A percentile compares a stretch with the other conserved stretches of the same genome.
phyloP scores from a whole-genome alignment of 116 monocot genomes.

The Thalassia testudinum region DNA sequence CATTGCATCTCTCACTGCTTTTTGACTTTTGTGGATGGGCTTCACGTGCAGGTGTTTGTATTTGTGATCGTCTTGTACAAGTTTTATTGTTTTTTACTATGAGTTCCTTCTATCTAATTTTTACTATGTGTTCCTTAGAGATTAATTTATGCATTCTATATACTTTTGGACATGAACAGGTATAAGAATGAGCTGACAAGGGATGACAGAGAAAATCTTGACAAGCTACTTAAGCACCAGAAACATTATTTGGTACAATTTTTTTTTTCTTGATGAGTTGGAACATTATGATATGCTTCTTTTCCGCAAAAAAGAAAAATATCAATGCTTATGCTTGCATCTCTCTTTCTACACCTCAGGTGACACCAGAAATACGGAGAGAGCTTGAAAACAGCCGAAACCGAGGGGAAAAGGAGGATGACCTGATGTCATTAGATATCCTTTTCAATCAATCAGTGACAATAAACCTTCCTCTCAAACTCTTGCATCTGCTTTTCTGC shows the following conservation, averaged over 20 bases:
- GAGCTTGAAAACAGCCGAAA: constrained; percentile 70
- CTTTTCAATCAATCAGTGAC: constrained; percentile 19
- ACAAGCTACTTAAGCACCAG: constrained; percentile 57
- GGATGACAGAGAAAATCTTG: constrained; percentile 56
- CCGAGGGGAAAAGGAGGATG: constrained; percentile 68
- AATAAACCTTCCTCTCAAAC: too few species aligned
- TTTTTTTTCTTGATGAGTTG: background rate
- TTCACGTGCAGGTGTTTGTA: too few species aligned
- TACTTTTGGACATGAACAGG: constrained; percentile 33
- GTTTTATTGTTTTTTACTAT: too few species aligned
- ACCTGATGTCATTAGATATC: constrained; percentile 68
- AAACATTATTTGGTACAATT: constrained; percentile 82
- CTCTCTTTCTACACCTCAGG: constrained; percentile 24
- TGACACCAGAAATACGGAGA: constrained; percentile 85
- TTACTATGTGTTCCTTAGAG: too few species aligned
- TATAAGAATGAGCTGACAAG: constrained; percentile 83
- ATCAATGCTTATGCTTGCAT: too few species aligned
- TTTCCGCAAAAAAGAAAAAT: background rate
- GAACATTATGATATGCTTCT: background rate
- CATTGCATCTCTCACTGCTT: too few species aligned
- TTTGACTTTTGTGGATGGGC: too few species aligned
- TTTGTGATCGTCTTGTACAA: too few species aligned
- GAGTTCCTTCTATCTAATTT: too few species aligned
- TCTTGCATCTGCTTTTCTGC: too few species aligned
- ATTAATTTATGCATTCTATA: too few species aligned